These are phyloP conservation scores for Nakazawaea peltata DNA, from an alignment of 805 yeast genomes.

Conservation along the genomic window DNA sequence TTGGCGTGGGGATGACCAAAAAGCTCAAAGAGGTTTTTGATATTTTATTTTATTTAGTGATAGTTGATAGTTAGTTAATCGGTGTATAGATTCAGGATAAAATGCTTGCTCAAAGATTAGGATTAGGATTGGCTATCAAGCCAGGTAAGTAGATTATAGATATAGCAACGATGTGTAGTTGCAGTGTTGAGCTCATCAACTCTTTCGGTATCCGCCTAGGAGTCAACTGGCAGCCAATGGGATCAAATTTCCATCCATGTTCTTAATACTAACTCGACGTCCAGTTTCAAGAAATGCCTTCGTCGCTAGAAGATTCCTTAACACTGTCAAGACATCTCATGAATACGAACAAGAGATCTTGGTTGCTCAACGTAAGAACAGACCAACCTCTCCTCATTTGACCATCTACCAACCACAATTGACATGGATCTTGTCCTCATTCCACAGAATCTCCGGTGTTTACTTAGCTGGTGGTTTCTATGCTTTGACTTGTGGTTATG, in stretches of 20 bases:
- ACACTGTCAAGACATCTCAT: conserved; percentile 45
- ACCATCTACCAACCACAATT: conserved; percentile 87
- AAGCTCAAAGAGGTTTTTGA: too few species aligned
- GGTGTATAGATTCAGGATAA: too few species aligned
- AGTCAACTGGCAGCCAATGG: too few species aligned
- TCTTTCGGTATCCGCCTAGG: too few species aligned
- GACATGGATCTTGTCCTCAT: conserved; percentile 70
- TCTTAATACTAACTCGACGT: background rate
- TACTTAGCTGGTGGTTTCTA: conserved; percentile 74
- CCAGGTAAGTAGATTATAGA: conserved; percentile 8
- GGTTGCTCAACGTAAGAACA: conserved; percentile 71
- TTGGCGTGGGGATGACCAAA: too few species aligned
- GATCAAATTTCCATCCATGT: background rate
- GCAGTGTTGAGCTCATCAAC: too few species aligned
- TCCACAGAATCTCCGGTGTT: conserved; percentile 87
- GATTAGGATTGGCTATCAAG: conserved; percentile 11
- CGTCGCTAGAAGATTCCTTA: conserved; percentile 21
- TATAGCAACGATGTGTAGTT: too few species aligned
- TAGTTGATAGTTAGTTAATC: too few species aligned
- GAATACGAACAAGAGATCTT: conserved; percentile 63
- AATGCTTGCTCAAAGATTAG: conserved; percentile 10
- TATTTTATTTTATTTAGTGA: too few species aligned
- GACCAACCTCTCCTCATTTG: conserved; percentile 90
- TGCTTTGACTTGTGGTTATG: conserved; percentile 68
- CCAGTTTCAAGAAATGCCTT: too few species aligned